phyloP scores from a whole-genome alignment of 108 stramenopile genomes.

The Cyclotella atomus region DNA sequence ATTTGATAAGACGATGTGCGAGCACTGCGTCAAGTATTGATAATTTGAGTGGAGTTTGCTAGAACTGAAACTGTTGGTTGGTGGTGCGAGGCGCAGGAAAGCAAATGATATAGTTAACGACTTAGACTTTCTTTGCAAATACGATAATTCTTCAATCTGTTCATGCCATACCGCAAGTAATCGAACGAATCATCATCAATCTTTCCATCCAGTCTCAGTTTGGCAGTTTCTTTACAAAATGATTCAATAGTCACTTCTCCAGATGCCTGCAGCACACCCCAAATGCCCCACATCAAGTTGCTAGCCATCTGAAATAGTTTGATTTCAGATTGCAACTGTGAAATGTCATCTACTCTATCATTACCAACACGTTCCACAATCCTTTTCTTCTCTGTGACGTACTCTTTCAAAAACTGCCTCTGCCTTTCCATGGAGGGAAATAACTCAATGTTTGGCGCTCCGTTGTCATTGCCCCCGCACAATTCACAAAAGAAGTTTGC shows the following conservation, averaged over 20 bases:
- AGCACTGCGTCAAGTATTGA: too few relatives aligned
- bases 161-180: constrained; percentile 42
- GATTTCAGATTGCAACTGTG: constrained; percentile 48
- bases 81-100: too few relatives aligned
- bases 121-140: constrained; percentile 12
- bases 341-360: constrained; percentile 2
- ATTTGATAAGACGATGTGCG: too few relatives aligned
- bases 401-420: constrained; percentile 51
- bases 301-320: constrained; percentile 74
- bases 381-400: constrained; percentile 39
- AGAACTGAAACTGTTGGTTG: too few relatives aligned
- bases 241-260: constrained; percentile 63
- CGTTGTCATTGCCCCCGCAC: constrained; percentile 75
- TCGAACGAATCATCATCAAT: constrained; percentile 21
- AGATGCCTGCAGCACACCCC: constrained; percentile 84
- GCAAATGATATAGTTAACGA: too few relatives aligned
- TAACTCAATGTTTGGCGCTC: constrained; percentile 60
- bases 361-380: constrained; percentile 4
- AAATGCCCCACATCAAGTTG: constrained; percentile 86
- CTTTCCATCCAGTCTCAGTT: constrained; percentile 16
- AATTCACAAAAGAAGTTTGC: constrained; percentile 92
- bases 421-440: constrained; percentile 54
- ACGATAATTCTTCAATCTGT: constrained; percentile 28
- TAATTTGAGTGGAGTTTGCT: too few relatives aligned
- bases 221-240: constrained; percentile 52